Conservation (phyloP, 345 rosid species). For the Balakata baccata region DNA sequence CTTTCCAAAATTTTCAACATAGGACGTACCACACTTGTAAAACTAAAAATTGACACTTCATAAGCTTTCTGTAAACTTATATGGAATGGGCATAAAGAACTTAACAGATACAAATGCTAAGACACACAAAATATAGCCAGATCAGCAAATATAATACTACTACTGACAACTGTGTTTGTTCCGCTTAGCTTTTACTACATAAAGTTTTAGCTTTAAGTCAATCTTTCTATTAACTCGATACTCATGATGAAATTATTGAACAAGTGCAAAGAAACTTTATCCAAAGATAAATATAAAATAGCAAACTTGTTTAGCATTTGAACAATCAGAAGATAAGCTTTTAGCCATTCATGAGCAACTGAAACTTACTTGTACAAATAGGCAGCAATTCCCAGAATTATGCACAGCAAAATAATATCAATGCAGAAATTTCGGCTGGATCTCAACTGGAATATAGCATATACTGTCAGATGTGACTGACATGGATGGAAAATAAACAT, state of each 20-base stretch:
- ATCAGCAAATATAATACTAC: background rate
- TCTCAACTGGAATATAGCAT: conserved; percentile 65
- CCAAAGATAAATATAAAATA: background rate
- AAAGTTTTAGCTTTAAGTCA: background rate
- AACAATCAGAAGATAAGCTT: background rate
- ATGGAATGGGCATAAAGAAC: too few relatives aligned
- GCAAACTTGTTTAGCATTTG: background rate
- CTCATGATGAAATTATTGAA: conserved; percentile 1
- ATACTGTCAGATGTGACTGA: conserved; percentile 16
- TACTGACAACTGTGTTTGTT: background rate
- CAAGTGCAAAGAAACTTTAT: background rate
- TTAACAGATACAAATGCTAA: too few relatives aligned
- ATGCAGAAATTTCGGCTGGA: conserved; percentile 98
- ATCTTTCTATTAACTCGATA: background rate
- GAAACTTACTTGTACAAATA: conserved; percentile 91
- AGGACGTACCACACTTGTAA: too few relatives aligned
- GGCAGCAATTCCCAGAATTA: conserved; percentile 96
- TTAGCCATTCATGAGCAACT: conserved; percentile 11
- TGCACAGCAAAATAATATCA: conserved; percentile 78
- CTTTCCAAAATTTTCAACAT: too few relatives aligned
- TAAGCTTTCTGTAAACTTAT: too few relatives aligned
- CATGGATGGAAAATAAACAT: conserved; percentile 15
- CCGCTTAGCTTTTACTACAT: background rate
- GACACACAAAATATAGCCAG: background rate
- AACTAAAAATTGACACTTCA: too few relatives aligned